Conservation (phyloP, 768 basidiomycete species). For the Agrocybe praecox region DNA sequence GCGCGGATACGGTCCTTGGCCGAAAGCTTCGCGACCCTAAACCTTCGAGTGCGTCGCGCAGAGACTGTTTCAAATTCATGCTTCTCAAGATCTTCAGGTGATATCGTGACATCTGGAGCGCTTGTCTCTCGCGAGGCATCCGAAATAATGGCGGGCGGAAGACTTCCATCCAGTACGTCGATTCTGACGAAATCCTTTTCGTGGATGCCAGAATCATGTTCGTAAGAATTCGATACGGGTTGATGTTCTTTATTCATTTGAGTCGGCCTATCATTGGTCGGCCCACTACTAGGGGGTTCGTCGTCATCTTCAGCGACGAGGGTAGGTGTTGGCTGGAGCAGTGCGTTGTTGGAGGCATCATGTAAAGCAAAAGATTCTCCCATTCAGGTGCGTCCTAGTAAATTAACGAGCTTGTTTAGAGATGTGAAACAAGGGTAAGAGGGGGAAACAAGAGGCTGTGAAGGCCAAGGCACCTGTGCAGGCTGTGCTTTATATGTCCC, state of each 20-base stretch:
- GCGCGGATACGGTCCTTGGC: slow-evolving; percentile 26
- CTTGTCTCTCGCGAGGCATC: neutral
- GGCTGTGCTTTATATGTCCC: slow-evolving; percentile 20
- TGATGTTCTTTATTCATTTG: slow-evolving; percentile 25
- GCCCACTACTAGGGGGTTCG: slow-evolving; percentile 46
- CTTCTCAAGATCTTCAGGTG: slow-evolving; percentile 20
- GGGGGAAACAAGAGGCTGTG: slow-evolving; percentile 15
- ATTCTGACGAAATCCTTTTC: slow-evolving; percentile 13
- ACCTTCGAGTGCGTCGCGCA: slow-evolving; percentile 2
- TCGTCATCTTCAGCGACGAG: slow-evolving; percentile 43
- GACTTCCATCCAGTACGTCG: neutral
- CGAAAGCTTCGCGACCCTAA: slow-evolving; percentile 12
- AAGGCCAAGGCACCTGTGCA: slow-evolving; percentile 16
- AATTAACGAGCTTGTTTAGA: neutral
- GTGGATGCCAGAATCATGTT: slow-evolving; percentile 2
- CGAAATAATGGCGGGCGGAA: neutral
- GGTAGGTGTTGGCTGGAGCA: slow-evolving; percentile 34
- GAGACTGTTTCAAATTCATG: slow-evolving; percentile 9
- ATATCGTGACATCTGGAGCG: slow-evolving; percentile 3
- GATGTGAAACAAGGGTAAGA: neutral
- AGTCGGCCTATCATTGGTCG: slow-evolving; percentile 27
- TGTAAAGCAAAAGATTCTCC: slow-evolving; percentile 34
- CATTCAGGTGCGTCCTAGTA: slow-evolving; percentile 35
- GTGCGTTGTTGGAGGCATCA: slow-evolving; percentile 29
- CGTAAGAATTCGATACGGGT: slow-evolving; percentile 1